Base-by-base conservation (phyloP, 2,329 filamentous ascomycete genomes). In the Colletotrichum spaethianum region DNA sequence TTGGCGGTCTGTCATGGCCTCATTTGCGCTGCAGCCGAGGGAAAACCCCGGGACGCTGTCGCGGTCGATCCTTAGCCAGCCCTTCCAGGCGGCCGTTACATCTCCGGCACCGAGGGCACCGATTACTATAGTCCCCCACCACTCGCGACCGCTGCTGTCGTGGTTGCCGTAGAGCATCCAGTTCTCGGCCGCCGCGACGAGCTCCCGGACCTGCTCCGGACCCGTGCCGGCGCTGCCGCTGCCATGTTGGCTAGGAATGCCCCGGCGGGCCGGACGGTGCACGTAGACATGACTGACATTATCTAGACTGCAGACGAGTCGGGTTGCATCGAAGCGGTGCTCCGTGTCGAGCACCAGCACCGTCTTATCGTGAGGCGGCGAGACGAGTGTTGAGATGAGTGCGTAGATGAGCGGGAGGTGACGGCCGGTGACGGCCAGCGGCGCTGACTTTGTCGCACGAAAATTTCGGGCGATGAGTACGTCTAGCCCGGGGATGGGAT, bases 41-140 rank as follows among this genome's bases (percentile, higher is more conserved):
- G 79, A 76, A 71, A 87, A 88, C 1, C 80, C 80, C 26, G 76
- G 74, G 0, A 86, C 80, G 40, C 81, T 78, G 48, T 83, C 82
- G 28, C 85, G 79, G 62, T 88, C 84, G 7, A 90, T 84, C 14
- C 83, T 82, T 66, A 90, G 75, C 89, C 89, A 91, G 12, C 89
- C 89, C 71, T 80, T 84, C 80, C 83, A 83, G 1, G 82, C 84
- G 1, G 82, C 80, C 33, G 78, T 80, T 46, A 84, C 79, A 53
- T 79, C 78, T 8, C 78, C 76, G 40, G 77, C 74, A 50, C 75
- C 74, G 55, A 78, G 74, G 0, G 83, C 83, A 12, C 86, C 87
- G 48, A 90, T 75, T 6, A 90, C 84, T 33, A 91, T 75, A 2
- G 87, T 89, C n/a, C 89, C 89, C 89, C 89, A 91, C 85, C 86